Conservation (phyloP, 331 rosid genomes). For the Rosa hybrid region DNA sequence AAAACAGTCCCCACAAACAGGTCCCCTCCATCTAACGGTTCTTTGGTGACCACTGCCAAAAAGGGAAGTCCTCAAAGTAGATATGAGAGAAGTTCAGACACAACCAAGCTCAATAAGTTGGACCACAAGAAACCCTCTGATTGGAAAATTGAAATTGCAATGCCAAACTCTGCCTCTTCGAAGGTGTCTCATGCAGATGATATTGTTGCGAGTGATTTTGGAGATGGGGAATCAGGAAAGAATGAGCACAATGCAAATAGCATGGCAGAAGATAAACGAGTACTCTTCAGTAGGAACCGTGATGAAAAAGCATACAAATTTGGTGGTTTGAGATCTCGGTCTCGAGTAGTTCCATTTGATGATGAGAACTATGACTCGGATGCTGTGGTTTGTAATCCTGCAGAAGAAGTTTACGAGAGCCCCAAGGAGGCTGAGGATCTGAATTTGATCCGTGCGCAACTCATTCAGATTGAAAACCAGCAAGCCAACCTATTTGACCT, state of each 20-base stretch:
- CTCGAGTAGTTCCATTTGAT: slow-evolving; percentile 78
- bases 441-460: slow-evolving; percentile 81
- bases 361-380: slow-evolving; percentile 39
- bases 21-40: slow-evolving; percentile 59
- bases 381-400: slow-evolving; percentile 33
- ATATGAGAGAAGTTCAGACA: slow-evolving; percentile 41
- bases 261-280: slow-evolving; percentile 44
- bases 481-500: slow-evolving; percentile 79
- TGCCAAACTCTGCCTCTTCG: slow-evolving; percentile 34
- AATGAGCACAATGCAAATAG: slow-evolving; percentile 32
- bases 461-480: slow-evolving; percentile 94
- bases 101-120: slow-evolving; percentile 34
- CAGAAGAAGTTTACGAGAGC: slow-evolving; percentile 58
- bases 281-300: slow-evolving; percentile 44
- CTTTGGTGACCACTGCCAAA: slow-evolving; percentile 41
- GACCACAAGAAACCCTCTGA: slow-evolving; percentile 44
- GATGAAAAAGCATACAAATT: slow-evolving; percentile 59
- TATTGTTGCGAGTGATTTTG: slow-evolving; percentile 35
- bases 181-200: slow-evolving; percentile 45
- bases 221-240: slow-evolving; percentile 35
- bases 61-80: slow-evolving; percentile 38
- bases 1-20: slow-evolving; percentile 58
- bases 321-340: slow-evolving; percentile 52
- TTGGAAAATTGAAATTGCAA: slow-evolving; percentile 50
- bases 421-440: slow-evolving; percentile 79